Conservation (phyloP, 495 filamentous ascomycete species). For the Parachaetomium inaequale region DNA sequence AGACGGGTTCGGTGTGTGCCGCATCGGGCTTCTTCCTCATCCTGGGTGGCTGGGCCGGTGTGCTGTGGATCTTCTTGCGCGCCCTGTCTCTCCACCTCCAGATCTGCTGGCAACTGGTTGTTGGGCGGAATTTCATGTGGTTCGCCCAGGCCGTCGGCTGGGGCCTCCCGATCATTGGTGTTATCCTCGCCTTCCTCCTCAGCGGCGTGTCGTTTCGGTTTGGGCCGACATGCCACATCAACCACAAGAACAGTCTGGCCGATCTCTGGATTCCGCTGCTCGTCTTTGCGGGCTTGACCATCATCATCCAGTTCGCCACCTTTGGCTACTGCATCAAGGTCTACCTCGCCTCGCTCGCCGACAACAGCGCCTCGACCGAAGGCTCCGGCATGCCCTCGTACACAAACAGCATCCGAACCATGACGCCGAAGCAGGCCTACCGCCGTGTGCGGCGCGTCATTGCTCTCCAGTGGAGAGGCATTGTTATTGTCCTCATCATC, state of each 20-base stretch:
- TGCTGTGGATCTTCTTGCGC: slow-evolving; percentile 87
- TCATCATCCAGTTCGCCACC: slow-evolving; percentile 77
- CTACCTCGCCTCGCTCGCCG: slow-evolving; percentile 79
- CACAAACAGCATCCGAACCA: slow-evolving; percentile 70
- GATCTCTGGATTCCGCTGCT: slow-evolving; percentile 92
- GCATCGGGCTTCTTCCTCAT: slow-evolving; percentile 83
- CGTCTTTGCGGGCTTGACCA: slow-evolving; percentile 68
- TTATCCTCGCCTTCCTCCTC: slow-evolving; percentile 69
- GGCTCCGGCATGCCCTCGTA: slow-evolving; percentile 76
- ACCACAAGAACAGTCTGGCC: slow-evolving; percentile 70
- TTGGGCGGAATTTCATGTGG: slow-evolving; percentile 89
- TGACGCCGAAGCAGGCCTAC: slow-evolving; percentile 84
- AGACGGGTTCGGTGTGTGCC: slow-evolving; percentile 73
- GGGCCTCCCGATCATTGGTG: slow-evolving; percentile 71
- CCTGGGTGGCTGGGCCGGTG: slow-evolving; percentile 75
- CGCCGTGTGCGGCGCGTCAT: slow-evolving; percentile 79
- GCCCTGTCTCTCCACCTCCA: slow-evolving; percentile 92
- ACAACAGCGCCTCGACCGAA: slow-evolving; percentile 63
- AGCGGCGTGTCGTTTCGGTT: slow-evolving; percentile 95
- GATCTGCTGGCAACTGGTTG: slow-evolving; percentile 93
- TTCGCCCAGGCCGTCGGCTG: slow-evolving; percentile 74
- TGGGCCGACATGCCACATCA: slow-evolving; percentile 88
- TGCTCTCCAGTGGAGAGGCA: slow-evolving; percentile 91
- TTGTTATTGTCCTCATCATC: slow-evolving; percentile 81
- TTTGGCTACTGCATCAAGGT: slow-evolving; percentile 94